These are phyloP conservation scores for Botrytis hyacinthi DNA, from an alignment of 2,329 filamentous ascomycete genomes.

Conservation along the genomic window DNA sequence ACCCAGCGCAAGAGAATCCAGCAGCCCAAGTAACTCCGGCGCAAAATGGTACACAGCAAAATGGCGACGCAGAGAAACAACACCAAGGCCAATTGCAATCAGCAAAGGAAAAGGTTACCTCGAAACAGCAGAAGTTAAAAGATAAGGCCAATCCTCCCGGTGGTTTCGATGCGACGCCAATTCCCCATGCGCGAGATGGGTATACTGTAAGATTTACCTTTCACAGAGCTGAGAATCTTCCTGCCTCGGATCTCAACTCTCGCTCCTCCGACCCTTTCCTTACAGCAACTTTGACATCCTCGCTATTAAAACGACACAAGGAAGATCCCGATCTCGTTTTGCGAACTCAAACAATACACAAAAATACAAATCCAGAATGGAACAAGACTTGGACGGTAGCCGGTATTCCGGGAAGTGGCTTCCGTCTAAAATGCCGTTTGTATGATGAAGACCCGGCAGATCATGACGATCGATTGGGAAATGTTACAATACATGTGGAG, in stretches of 20 bases:
- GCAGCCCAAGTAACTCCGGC: background rate
- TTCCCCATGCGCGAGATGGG: constrained; percentile 71
- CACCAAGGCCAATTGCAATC: constrained; percentile 8
- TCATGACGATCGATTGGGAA: constrained; percentile 83
- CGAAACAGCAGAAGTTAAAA: constrained; percentile 36
- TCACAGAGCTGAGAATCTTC: constrained; percentile 75
- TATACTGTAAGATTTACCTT: constrained; percentile 86
- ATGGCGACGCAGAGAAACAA: constrained; percentile 16
- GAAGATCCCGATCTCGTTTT: constrained; percentile 75
- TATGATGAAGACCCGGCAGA: constrained; percentile 90
- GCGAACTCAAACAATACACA: constrained; percentile 73
- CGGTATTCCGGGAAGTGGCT: constrained; percentile 78
- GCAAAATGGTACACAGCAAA: background rate
- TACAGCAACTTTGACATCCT: constrained; percentile 66
- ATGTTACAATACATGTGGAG: constrained; percentile 69
- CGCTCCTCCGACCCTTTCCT: constrained; percentile 83
- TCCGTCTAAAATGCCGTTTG: constrained; percentile 78
- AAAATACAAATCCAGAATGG: constrained; percentile 74
- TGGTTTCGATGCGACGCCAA: constrained; percentile 75
- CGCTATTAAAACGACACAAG: constrained; percentile 74
- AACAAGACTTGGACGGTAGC: constrained; percentile 83
- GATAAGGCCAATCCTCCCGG: constrained; percentile 47
- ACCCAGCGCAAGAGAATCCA: background rate
- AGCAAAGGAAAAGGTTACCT: constrained; percentile 36
- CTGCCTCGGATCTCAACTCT: constrained; percentile 74